These are phyloP conservation scores for Aspergillus steynii DNA, from an alignment of 495 filamentous ascomycete genomes.

Conservation along the genomic window DNA sequence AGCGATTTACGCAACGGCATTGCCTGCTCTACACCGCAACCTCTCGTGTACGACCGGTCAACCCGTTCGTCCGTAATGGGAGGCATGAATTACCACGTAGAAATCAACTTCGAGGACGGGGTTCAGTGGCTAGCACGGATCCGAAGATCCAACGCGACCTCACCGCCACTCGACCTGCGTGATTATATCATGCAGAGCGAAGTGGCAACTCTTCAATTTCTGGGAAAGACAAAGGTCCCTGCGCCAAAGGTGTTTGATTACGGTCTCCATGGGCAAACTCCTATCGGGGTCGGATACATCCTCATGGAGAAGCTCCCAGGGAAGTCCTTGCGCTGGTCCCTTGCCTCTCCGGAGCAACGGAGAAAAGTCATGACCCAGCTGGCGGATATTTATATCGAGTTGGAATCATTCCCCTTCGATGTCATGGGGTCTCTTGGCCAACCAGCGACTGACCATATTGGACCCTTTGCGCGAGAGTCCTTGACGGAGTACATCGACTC, in stretches of 20 bases:
- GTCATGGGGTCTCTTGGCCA: slow-evolving; percentile 29
- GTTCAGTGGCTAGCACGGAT: slow-evolving; percentile 28
- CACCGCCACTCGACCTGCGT: slow-evolving; percentile 29
- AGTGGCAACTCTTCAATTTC: slow-evolving; percentile 33
- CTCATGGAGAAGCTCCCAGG: slow-evolving; percentile 46
- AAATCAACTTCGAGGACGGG: slow-evolving; percentile 30
- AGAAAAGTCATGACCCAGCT: slow-evolving; percentile 38
- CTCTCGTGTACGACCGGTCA: slow-evolving; percentile 28
- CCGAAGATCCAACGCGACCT: slow-evolving; percentile 30
- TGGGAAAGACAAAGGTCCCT: slow-evolving; percentile 30
- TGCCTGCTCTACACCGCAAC: slow-evolving; percentile 22
- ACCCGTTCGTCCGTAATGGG: slow-evolving; percentile 35
- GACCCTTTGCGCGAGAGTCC: slow-evolving; percentile 34
- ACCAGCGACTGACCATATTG: slow-evolving; percentile 23
- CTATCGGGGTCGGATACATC: slow-evolving; percentile 39
- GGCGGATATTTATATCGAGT: slow-evolving; percentile 41
- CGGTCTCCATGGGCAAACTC: slow-evolving; percentile 28
- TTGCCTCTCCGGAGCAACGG: slow-evolving; percentile 25
- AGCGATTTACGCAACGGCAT: slow-evolving; percentile 26
- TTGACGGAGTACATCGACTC: slow-evolving; percentile 24
- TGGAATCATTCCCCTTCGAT: slow-evolving; percentile 33
- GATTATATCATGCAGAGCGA: slow-evolving; percentile 36
- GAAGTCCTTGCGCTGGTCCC: slow-evolving; percentile 32
- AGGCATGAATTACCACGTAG: slow-evolving; percentile 37
- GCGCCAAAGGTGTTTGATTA: slow-evolving; percentile 32